Conservation (phyloP, 805 yeast species). For the Sugiyamaella americana region DNA sequence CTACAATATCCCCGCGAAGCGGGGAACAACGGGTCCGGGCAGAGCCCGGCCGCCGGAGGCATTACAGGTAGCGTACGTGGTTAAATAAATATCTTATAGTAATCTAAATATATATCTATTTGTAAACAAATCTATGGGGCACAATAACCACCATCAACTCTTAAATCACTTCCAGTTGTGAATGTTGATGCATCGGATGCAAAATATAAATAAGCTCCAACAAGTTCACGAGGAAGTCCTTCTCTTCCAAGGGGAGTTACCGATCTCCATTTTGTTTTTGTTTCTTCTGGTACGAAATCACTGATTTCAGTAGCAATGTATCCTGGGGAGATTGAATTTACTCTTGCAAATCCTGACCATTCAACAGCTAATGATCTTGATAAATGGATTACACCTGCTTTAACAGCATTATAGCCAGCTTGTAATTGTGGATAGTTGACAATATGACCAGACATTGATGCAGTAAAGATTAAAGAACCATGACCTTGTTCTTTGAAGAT, state of each 20-base stretch:
- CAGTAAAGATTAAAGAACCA: slow-evolving; percentile 79
- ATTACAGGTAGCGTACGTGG: no score
- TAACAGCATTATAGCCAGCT: slow-evolving; percentile 79
- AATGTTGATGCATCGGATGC: slow-evolving; percentile 77
- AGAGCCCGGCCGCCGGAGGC: no score
- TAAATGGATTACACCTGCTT: slow-evolving; percentile 76
- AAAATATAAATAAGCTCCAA: slow-evolving; percentile 72
- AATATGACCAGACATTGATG: slow-evolving; percentile 85
- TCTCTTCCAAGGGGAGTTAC: slow-evolving; percentile 67
- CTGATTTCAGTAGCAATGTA: slow-evolving; percentile 70
- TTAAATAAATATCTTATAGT: no score
- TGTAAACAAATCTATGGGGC: slow-evolving; percentile 36
- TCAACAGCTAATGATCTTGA: slow-evolving; percentile 77
- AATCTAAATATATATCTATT: no score
- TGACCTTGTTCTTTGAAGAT: slow-evolving; percentile 64
- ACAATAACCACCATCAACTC: slow-evolving; percentile 75
- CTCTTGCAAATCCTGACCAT: slow-evolving; percentile 87
- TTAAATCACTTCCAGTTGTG: slow-evolving; percentile 72
- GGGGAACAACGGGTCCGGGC: no score
- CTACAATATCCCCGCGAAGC: no score
- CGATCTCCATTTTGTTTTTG: slow-evolving; percentile 44
- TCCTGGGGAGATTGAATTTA: slow-evolving; percentile 80
- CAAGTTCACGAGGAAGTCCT: slow-evolving; percentile 65
- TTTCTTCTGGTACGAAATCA: slow-evolving; percentile 40
- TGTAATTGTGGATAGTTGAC: slow-evolving; percentile 84